Percentiles rank a stretch among this genome's conserved stretches.
These are phyloP conservation scores for Solanum virginianum DNA, from an alignment of 257 asterid genomes.

Conservation along the genomic window DNA sequence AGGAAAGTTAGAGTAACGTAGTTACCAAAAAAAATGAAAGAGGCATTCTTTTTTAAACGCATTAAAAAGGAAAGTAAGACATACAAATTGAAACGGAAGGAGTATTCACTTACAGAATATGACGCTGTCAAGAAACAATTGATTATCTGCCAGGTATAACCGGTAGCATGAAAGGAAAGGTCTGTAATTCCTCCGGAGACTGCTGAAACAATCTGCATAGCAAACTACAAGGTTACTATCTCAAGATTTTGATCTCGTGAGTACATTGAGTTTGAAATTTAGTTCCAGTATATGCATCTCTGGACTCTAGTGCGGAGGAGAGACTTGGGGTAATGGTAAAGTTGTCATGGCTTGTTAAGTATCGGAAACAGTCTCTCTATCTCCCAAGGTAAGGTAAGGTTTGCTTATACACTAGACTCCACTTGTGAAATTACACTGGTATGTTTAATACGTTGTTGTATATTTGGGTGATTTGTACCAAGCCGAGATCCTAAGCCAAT, in stretches of 20 bases:
- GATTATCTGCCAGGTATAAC: slow-evolving; percentile 87
- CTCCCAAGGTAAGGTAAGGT: background rate
- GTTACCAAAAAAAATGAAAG: background rate
- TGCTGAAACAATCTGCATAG: slow-evolving; percentile 82
- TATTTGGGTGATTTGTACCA: background rate
- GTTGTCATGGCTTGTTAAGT: no score
- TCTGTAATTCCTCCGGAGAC: slow-evolving; percentile 92
- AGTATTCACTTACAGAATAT: slow-evolving; percentile 68
- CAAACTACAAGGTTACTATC: background rate
- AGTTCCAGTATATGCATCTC: background rate
- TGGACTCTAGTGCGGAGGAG: background rate
- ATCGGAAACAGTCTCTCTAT: background rate
- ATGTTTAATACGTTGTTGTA: background rate
- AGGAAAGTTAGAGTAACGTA: background rate
- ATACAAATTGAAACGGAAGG: background rate
- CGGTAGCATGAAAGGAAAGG: slow-evolving; percentile 67
- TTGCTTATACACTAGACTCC: background rate
- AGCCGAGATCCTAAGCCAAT: background rate
- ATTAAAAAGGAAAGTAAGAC: background rate
- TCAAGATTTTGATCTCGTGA: background rate
- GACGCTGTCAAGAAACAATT: slow-evolving; percentile 92
- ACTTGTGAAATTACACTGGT: background rate
- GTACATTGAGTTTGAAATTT: background rate
- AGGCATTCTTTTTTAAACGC: background rate
- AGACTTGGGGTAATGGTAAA: no score